phyloP scores from a whole-genome alignment of 2,329 filamentous ascomycete species.

The Leptographium flavum region DNA sequence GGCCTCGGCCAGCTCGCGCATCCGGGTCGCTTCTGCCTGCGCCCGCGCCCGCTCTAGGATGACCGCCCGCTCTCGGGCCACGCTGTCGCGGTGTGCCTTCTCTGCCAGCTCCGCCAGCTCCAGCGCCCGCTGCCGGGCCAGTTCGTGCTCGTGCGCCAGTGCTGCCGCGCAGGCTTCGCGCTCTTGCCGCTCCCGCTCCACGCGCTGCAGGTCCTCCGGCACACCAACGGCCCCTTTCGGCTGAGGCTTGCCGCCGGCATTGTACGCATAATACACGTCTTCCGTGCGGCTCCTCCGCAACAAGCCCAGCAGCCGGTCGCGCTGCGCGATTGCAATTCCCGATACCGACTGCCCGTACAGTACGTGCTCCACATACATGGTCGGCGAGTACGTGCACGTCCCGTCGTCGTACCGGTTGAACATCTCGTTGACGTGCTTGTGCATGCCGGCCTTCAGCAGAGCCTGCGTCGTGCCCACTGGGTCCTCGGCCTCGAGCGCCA shows the following conservation, averaged over 20 bases:
- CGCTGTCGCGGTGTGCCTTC: slow-evolving; percentile 31
- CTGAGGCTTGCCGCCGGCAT: slow-evolving; percentile 30
- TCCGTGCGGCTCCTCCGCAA: slow-evolving; percentile 36
- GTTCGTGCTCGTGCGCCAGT: slow-evolving; percentile 34
- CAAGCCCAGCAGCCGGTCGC: slow-evolving; percentile 29
- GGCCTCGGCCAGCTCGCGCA: slow-evolving; percentile 17
- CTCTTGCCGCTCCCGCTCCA: slow-evolving; percentile 35
- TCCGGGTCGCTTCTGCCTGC: neutral
- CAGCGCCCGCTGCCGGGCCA: slow-evolving; percentile 31
- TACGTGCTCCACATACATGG: slow-evolving; percentile 43
- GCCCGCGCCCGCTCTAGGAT: neutral
- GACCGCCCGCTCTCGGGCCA: slow-evolving; percentile 17
- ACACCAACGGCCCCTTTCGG: slow-evolving; percentile 38
- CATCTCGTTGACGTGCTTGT: slow-evolving; percentile 48
- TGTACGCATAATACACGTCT: slow-evolving; percentile 36
- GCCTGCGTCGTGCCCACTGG: slow-evolving; percentile 40
- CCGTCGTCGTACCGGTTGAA: slow-evolving; percentile 40
- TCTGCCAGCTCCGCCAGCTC: slow-evolving; percentile 34
- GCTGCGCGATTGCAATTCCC: slow-evolving; percentile 5
- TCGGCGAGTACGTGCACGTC: slow-evolving; percentile 45
- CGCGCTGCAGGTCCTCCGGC: slow-evolving; percentile 31
- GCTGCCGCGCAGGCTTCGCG: slow-evolving; percentile 28
- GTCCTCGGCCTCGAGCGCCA: slow-evolving; percentile 44
- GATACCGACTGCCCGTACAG: slow-evolving; percentile 18
- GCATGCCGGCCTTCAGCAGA: slow-evolving; percentile 48